Conservation (phyloP, 331 rosid genomes). For the Quercus phellos region DNA sequence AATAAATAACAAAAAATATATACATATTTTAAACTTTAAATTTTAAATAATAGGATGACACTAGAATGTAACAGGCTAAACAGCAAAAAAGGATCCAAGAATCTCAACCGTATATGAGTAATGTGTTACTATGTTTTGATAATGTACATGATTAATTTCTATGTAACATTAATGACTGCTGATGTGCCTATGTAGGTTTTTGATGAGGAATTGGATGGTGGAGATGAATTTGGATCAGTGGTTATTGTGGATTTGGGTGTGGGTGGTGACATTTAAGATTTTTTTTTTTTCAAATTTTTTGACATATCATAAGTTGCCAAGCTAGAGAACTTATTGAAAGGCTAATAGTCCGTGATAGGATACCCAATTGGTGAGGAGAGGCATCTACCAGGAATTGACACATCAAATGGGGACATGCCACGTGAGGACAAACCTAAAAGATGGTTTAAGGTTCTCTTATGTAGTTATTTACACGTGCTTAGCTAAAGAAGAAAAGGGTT, state of each 20-base stretch:
- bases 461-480: background rate
- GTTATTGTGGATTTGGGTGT: background rate
- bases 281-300: background rate
- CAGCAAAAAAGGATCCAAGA: background rate
- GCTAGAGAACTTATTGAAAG: background rate
- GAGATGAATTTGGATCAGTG: background rate
- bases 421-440: slow-evolving; percentile 5
- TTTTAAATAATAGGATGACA: background rate
- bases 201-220: background rate
- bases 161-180: background rate
- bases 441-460: background rate
- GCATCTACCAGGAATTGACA: slow-evolving; percentile 3
- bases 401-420: slow-evolving; percentile 27
- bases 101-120: slow-evolving; percentile 5
- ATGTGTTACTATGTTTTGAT: background rate
- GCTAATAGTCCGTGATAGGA: background rate
- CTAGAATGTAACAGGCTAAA: background rate
- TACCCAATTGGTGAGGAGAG: background rate
- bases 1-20: background rate
- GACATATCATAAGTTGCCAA: too few species aligned
- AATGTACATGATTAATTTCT: too few species aligned
- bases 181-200: background rate
- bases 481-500: background rate
- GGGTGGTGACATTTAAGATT: background rate
- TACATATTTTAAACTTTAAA: background rate